Conservation (phyloP, 192 early-diverging fungal genomes). For the Coemansia sp. region DNA sequence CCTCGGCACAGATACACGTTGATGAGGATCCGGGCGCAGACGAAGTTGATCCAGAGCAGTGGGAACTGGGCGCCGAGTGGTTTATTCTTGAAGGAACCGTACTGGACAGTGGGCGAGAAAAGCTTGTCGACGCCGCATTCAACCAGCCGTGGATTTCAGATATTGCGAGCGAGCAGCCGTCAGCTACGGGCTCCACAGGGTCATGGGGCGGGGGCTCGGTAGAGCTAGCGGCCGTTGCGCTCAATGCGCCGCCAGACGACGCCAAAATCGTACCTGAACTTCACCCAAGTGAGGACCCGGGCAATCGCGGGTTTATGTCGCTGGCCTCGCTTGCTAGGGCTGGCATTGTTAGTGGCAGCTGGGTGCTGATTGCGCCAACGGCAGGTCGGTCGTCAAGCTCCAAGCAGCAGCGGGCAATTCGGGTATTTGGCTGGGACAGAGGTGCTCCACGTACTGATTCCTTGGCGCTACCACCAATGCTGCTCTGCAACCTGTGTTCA, state of each 20-base stretch:
- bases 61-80: constrained; percentile 48
- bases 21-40: background rate
- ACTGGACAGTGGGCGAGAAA: constrained; percentile 11
- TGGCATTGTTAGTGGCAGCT: constrained; percentile 46
- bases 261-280: constrained; percentile 14
- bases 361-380: constrained; percentile 20
- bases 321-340: constrained; percentile 24
- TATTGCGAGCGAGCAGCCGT: background rate
- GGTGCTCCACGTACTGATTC: background rate
- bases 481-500: constrained; percentile 20
- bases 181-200: too few relatives aligned
- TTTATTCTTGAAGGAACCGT: constrained; percentile 41
- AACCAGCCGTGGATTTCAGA: constrained; percentile 1
- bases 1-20: background rate
- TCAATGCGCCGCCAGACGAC: constrained; percentile 13
- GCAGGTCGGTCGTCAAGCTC: background rate
- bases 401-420: constrained; percentile 27
- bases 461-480: constrained; percentile 35
- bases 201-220: background rate
- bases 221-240: constrained; percentile 11
- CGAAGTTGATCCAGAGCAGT: constrained; percentile 9
- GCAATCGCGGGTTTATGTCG: constrained; percentile 40
- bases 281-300: constrained; percentile 21
- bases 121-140: constrained; percentile 17
- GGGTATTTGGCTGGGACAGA: constrained; percentile 29